These are phyloP conservation scores for Isatis lusitanica DNA, from an alignment of 441 rosid species.

Conservation along the genomic window DNA sequence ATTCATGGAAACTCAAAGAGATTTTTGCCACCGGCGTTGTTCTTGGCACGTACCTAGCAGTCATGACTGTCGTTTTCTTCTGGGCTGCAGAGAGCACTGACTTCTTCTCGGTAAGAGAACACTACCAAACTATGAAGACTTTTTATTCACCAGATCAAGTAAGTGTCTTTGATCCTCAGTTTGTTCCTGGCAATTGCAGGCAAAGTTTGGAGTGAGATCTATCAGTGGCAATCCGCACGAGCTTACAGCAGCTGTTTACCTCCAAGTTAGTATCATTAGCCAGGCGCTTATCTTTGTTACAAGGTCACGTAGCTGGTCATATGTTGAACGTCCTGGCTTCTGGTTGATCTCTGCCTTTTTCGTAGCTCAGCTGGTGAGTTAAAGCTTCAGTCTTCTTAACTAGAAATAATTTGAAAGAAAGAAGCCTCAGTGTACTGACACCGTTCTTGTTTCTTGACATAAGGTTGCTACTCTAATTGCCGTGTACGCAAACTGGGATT, in stretches of 20 bases:
- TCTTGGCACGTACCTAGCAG: slow-evolving; percentile 64
- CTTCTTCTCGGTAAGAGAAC: slow-evolving; percentile 58
- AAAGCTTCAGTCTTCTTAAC: slow-evolving; percentile 2
- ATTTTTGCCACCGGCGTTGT: slow-evolving; percentile 66
- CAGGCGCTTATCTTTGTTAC: slow-evolving; percentile 82
- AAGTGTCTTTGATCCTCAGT: not conserved
- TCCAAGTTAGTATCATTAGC: slow-evolving; percentile 73
- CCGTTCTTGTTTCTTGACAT: slow-evolving; percentile 7
- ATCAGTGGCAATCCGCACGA: slow-evolving; percentile 43
- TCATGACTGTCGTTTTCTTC: slow-evolving; percentile 74
- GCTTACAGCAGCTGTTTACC: slow-evolving; percentile 67
- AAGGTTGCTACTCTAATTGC: slow-evolving; percentile 64
- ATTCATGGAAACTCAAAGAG: slow-evolving; percentile 75
- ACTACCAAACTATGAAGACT: not conserved
- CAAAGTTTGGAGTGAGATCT: slow-evolving; percentile 55
- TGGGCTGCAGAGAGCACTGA: slow-evolving; percentile 50
- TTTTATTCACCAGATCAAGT: not conserved
- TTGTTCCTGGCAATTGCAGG: slow-evolving; percentile 37
- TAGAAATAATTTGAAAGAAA: not conserved
- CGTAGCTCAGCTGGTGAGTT: slow-evolving; percentile 61
- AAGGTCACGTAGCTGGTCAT: slow-evolving; percentile 75
- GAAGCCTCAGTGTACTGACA: slow-evolving; percentile 16
- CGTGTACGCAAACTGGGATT: slow-evolving; percentile 59
- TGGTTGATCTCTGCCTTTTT: slow-evolving; percentile 55
- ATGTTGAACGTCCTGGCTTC: slow-evolving; percentile 66